A percentile compares a stretch with the other conserved stretches of the same genome.
Evolutionary conservation across 345 rosid genomes (phyloP).

Genomic region (Syzygium aqueum): DNA sequence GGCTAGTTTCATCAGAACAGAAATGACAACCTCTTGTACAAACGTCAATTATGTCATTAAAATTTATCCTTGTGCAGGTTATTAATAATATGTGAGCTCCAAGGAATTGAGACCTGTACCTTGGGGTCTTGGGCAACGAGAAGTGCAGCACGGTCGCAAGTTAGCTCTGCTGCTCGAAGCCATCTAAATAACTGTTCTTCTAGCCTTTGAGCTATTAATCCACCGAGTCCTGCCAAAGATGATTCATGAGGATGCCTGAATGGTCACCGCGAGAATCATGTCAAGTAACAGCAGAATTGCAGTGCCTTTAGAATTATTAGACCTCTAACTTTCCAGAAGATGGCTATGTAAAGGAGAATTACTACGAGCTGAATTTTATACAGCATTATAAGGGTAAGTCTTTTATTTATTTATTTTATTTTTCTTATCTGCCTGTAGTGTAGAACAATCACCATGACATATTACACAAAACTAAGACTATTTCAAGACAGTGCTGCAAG

Average conservation of each 20-base stretch:
- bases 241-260: not conserved
- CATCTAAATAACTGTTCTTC: slow-evolving; percentile 90
- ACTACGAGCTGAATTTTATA: not conserved
- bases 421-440: not conserved
- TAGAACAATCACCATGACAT: not conserved
- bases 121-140: slow-evolving; percentile 93
- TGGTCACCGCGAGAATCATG: not conserved
- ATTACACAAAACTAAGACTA: not conserved
- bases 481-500: not conserved
- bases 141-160: slow-evolving; percentile 98
- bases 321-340: not conserved
- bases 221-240: slow-evolving; percentile 58
- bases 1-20: slow-evolving; percentile 89
- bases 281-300: not conserved
- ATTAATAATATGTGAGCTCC: not conserved
- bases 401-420: not conserved
- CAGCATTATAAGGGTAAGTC: not conserved
- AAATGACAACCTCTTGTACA: slow-evolving; percentile 93
- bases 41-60: slow-evolving; percentile 6
- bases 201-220: slow-evolving; percentile 67
- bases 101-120: slow-evolving; percentile 22
- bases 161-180: slow-evolving; percentile 90
- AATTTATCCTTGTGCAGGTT: not conserved
- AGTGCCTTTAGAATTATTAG: not conserved
- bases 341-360: not conserved